Conservation (phyloP, 2,329 filamentous ascomycete genomes). For the Thielaviopsis euricoi region DNA sequence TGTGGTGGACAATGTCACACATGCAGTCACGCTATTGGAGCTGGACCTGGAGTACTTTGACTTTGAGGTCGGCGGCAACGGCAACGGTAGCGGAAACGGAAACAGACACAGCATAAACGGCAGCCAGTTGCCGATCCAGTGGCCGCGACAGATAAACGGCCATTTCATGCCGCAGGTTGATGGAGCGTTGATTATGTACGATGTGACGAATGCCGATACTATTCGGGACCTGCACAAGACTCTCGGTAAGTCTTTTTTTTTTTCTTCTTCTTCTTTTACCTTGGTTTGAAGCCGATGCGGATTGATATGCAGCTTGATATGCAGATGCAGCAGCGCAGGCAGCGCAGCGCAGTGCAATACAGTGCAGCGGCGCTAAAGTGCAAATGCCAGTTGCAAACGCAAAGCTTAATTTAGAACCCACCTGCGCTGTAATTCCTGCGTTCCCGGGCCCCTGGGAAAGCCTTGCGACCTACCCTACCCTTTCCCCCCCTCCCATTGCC, state of each 20-base stretch:
- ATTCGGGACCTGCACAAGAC: conserved; percentile 59
- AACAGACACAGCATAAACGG: too few species aligned
- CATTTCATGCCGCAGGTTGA: conserved; percentile 60
- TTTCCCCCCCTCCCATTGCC: too few species aligned
- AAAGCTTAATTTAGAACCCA: neutral
- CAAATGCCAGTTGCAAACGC: neutral
- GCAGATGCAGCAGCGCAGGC: too few species aligned
- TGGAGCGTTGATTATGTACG: conserved; percentile 72
- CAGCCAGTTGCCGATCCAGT: conserved; percentile 38
- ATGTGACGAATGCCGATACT: conserved; percentile 64
- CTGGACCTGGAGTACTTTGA: conserved; percentile 50
- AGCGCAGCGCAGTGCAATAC: neutral
- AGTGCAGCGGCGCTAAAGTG: too few species aligned
- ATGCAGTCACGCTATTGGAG: conserved; percentile 46
- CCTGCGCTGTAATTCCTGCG: neutral
- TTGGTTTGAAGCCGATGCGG: too few species aligned
- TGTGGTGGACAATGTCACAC: conserved; percentile 39
- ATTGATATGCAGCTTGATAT: too few species aligned
- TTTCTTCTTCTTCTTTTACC: neutral
- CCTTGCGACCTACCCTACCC: neutral
- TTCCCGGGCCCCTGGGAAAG: neutral
- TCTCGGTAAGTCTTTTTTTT: conserved; percentile 46
- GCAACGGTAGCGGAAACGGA: neutral
- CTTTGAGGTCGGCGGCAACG: conserved; percentile 26
- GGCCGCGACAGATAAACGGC: conserved; percentile 53